A percentile compares a stretch with the other conserved stretches of the same genome.
These are phyloP conservation scores for Ustilago nuda DNA, from an alignment of 1,284 basidiomycete genomes.

Conservation along the genomic window DNA sequence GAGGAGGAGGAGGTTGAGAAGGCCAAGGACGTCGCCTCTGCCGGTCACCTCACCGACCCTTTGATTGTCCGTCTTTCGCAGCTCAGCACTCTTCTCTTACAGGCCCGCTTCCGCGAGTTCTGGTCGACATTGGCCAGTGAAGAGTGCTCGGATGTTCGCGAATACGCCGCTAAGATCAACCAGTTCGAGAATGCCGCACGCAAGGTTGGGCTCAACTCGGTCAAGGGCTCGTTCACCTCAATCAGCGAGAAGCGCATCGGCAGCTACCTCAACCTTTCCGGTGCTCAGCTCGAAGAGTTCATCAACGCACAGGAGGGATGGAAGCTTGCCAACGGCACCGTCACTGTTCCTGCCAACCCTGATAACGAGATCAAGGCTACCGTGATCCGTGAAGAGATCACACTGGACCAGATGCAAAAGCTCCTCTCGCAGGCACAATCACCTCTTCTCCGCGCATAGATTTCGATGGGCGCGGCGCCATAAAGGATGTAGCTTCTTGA, in stretches of 20 bases:
- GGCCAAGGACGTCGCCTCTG: slow-evolving; percentile 69
- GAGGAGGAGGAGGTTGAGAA: slow-evolving; percentile 39
- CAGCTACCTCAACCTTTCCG: slow-evolving; percentile 79
- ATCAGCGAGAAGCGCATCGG: slow-evolving; percentile 79
- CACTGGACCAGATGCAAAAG: slow-evolving; percentile 75
- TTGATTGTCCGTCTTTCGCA: slow-evolving; percentile 81
- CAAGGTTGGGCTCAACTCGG: slow-evolving; percentile 80
- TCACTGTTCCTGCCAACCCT: slow-evolving; percentile 75
- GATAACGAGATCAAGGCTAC: slow-evolving; percentile 90
- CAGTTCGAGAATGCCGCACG: slow-evolving; percentile 85
- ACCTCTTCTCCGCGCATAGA: slow-evolving; percentile 41
- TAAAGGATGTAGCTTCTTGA: slow-evolving; percentile 15
- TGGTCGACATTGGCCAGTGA: slow-evolving; percentile 74
- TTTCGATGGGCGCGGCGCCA: background rate
- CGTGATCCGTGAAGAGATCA: slow-evolving; percentile 90
- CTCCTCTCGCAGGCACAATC: slow-evolving; percentile 58
- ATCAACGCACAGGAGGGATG: slow-evolving; percentile 78
- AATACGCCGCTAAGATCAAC: slow-evolving; percentile 82
- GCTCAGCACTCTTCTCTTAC: slow-evolving; percentile 81
- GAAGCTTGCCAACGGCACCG: slow-evolving; percentile 77
- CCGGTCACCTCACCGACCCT: slow-evolving; percentile 66
- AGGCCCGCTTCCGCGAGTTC: slow-evolving; percentile 90
- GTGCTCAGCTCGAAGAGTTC: slow-evolving; percentile 77
- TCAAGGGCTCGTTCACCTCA: slow-evolving; percentile 81
- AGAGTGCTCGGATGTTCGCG: slow-evolving; percentile 80